Percentiles rank a stretch among this genome's conserved stretches.
Evolutionary conservation across 805 yeast species (phyloP).

Genomic region (Pichia scutulata): DNA sequence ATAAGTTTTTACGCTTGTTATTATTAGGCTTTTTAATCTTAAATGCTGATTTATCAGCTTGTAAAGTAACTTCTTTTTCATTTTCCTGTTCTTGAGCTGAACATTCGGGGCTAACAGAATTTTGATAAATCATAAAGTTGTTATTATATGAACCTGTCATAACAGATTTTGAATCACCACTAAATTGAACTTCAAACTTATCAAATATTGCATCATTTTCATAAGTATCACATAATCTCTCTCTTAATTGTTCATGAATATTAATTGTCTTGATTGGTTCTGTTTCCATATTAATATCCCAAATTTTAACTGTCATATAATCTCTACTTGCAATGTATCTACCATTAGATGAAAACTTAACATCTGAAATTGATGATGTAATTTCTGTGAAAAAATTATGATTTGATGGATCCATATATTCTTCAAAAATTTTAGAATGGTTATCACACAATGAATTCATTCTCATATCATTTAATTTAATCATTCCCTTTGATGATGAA

Average conservation of each 20-base stretch:
- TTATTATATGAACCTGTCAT: constrained; percentile 98
- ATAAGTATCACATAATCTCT: constrained; percentile 90
- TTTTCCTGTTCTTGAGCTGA: constrained; percentile 18
- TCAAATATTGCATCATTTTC: constrained; percentile 98
- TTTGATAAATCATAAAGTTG: constrained; percentile 94
- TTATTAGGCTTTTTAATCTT: constrained; percentile 63
- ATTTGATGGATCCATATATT: constrained; percentile 82
- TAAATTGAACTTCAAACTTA: constrained; percentile 92
- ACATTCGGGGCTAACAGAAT: constrained; percentile 39
- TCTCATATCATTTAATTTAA: constrained; percentile 94
- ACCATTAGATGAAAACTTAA: constrained; percentile 86
- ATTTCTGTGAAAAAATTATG: constrained; percentile 97
- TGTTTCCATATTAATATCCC: constrained; percentile 97
- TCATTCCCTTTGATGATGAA: constrained; percentile 90
- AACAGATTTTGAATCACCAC: constrained; percentile 85
- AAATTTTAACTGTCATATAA: constrained; percentile 92
- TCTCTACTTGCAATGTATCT: constrained; percentile 94
- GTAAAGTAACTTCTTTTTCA: constrained; percentile 68
- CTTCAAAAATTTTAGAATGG: constrained; percentile 84
- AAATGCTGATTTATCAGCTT: constrained; percentile 97
- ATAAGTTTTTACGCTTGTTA: constrained; percentile 26
- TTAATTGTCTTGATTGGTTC: constrained; percentile 91
- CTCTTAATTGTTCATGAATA: constrained; percentile 91
- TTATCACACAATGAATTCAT: constrained; percentile 88
- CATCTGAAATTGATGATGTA: constrained; percentile 89